Base-by-base conservation (phyloP, 345 rosid genomes). In the Cardiospermum halicacabum region DNA sequence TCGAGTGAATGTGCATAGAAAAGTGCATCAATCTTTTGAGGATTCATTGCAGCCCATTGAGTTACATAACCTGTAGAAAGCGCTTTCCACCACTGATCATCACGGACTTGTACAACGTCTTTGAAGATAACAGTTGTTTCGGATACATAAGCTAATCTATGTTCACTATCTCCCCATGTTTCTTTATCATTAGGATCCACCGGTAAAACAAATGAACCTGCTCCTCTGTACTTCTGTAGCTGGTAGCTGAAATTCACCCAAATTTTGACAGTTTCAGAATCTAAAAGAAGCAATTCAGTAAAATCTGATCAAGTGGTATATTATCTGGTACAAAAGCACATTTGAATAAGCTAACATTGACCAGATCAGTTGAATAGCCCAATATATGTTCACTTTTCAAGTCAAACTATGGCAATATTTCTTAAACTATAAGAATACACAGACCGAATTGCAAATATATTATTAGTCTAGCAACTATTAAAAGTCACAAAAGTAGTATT, bases 131-230 rank as follows among this genome's bases (percentile, higher is more conserved):
- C 99, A 0, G 99, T 94, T 28, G 99, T 94, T 71, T 94, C 99
- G 0, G 99, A 87, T 3, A 91, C 93, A 53, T 91, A 94, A 12
- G 99, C 99, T 36, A 94, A 89, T 48, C 99, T 82, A 50, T 94
- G 99, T 61, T 94, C 99, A 64, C 99, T 91, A 62, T 94, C 99
- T 36, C 97, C 99, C 97, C 99, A 91, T 5, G 99, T 91, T 71
- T 91, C 96, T 66, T 78, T 89, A 77, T 94, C 93, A 0, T 78
- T 80, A 3, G 91, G 93, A 55, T 94, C 96, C 7, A 89, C 96
- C 0, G 99, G 99, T 25, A 94, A 93, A 18, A 94, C 99, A 68
- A 82, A 91, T 1, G 99, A 94, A 30, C 88, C 87, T 2, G 97
- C 97, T 34, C 84, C 81, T 65, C 97, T 85, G 74, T 94, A 94